Base-by-base conservation (phyloP, 352 stramenopile species). In the Paralagenidium karlingii region DNA sequence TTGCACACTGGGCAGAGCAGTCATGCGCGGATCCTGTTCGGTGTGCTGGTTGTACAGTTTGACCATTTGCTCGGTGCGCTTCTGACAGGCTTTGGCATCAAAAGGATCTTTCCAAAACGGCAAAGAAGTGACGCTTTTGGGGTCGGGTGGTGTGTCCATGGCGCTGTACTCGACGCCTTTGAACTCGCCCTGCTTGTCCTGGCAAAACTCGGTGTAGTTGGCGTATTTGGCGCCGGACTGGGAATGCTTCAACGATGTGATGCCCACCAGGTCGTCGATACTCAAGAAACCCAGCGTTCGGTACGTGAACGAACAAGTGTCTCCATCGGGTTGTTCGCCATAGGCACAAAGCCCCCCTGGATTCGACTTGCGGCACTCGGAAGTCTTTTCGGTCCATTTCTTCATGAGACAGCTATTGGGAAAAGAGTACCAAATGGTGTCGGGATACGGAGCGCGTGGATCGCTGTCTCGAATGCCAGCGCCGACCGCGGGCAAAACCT, bases 381-480 rank as follows among this genome's bases (percentile, higher is more conserved):
- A 29, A 1, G 49, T 57, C 49, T 85, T 83, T 11, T 44, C 27
- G 9, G 7, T 27, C 58, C 65, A 78, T 24, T 37, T 51, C 21
- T 60, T 44, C 20, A 64, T 57, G 15, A 61, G 49, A 22, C 71
- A 85, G 5, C 24, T 59, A 34, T 76, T 78, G 6, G 71, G 71
- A 36, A 69, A 66, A n/a, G 68, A 83, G 41, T 68, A 85, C 71
- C 71, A 85, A 36, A 58, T 30, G 21, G 60, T 66, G 50, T 75
- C 43, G 1, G 54, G 54, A 47, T 85, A 85, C n/a, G 55, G 60
- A 3, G 70, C 70, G 6, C 56, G 60, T 12, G 32, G 2, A 40
- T 85, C 51, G 1, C 48, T 58, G 18, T 63, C 47, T 11, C 56
- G 58, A 3, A 38, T 34, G 10, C 51, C 51, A 0, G 46, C 68